phyloP scores from a whole-genome alignment of 2,329 filamentous ascomycete species.

The Periconia macrospinosa region DNA sequence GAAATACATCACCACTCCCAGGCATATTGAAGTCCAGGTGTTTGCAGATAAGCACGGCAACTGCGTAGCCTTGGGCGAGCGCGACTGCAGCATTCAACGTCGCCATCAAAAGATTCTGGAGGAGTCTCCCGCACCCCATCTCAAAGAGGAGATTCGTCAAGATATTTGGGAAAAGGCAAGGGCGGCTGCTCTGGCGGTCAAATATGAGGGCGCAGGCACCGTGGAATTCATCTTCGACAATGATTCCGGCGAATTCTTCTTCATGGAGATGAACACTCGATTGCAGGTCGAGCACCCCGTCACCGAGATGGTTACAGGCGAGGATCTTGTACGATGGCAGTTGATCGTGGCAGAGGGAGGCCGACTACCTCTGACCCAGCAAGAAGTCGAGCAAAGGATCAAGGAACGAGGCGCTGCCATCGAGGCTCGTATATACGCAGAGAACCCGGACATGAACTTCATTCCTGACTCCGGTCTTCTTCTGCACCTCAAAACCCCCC shows the following conservation, averaged over 20 bases:
- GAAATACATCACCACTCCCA: conserved; percentile 68
- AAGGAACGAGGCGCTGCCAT: conserved; percentile 79
- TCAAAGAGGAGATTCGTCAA: conserved; percentile 61
- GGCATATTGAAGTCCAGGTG: conserved; percentile 69
- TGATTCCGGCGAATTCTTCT: conserved; percentile 66
- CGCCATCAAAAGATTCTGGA: conserved; percentile 69
- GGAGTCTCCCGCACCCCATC: conserved; percentile 66
- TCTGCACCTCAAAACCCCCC: conserved; percentile 77
- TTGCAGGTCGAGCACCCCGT: conserved; percentile 97
- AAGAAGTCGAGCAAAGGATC: conserved; percentile 70
- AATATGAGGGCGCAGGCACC: conserved; percentile 67
- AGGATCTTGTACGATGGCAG: conserved; percentile 93
- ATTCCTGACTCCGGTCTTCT: conserved; percentile 90
- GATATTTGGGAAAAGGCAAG: conserved; percentile 68
- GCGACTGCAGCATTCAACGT: conserved; percentile 68
- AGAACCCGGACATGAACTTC: conserved; percentile 89
- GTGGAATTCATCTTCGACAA: conserved; percentile 73
- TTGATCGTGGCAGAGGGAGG: conserved; percentile 78
- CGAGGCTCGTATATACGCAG: conserved; percentile 94
- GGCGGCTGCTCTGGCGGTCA: conserved; percentile 64
- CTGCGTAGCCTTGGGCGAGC: conserved; percentile 64
- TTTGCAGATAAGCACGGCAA: conserved; percentile 69
- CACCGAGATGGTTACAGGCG: conserved; percentile 75
- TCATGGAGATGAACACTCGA: conserved; percentile 77
- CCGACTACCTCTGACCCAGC: conserved; percentile 66